A percentile compares a stretch with the other conserved stretches of the same genome.
These are phyloP conservation scores for Dalbergia cultrata DNA, from an alignment of 306 rosid species.

Conservation along the genomic window DNA sequence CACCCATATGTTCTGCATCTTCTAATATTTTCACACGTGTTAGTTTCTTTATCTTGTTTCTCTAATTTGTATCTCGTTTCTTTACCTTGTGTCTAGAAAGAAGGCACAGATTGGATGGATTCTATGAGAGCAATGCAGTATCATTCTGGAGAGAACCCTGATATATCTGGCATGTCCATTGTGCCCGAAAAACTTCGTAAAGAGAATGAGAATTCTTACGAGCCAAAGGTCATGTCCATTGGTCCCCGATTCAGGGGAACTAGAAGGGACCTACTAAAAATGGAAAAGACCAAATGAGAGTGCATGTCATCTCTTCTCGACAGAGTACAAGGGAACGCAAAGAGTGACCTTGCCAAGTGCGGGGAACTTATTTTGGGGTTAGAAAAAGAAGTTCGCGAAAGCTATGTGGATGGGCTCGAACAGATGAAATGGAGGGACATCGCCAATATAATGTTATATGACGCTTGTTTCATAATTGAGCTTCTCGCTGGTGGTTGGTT, in stretches of 20 bases:
- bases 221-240: constrained; percentile 14
- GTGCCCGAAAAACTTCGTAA: constrained; percentile 12
- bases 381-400: not conserved
- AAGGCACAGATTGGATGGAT: too few relatives aligned
- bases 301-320: too few relatives aligned
- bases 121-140: too few relatives aligned
- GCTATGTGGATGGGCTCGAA: not conserved
- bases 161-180: not conserved
- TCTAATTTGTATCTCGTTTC: too few relatives aligned
- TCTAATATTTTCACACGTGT: too few relatives aligned
- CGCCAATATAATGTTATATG: constrained; percentile 9
- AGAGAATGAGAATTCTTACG: constrained; percentile 8
- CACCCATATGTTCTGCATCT: too few relatives aligned
- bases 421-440: not conserved
- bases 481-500: too few relatives aligned
- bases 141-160: too few relatives aligned
- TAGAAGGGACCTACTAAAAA: not conserved
- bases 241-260: constrained; percentile 25
- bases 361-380: not conserved
- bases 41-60: too few relatives aligned
- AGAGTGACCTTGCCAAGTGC: too few relatives aligned
- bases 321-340: too few relatives aligned
- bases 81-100: too few relatives aligned
- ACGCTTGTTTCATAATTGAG: constrained; percentile 45
- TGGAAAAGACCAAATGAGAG: constrained; percentile 33